A percentile compares a stretch with the other conserved stretches of the same genome.
phyloP scores from a whole-genome alignment of 2,329 filamentous ascomycete genomes.

The Thielaviopsis musarum region DNA sequence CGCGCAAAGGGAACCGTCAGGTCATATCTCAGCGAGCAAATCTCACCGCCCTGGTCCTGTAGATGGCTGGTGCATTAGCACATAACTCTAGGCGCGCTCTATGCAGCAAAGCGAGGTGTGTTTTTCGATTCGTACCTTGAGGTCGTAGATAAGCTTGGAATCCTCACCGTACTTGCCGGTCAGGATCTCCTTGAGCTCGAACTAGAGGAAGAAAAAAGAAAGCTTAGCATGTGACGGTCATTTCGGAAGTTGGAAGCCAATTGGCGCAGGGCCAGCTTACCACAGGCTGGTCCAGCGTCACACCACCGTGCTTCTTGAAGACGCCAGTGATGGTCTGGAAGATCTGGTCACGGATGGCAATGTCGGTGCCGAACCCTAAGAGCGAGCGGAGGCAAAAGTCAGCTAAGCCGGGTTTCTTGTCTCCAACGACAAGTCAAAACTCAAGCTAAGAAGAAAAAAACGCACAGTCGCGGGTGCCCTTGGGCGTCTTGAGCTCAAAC shows the following conservation, averaged over 20 bases:
- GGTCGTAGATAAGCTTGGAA: slow-evolving; percentile 78
- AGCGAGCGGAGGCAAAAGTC: slow-evolving; percentile 1
- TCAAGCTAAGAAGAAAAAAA: slow-evolving; percentile 4
- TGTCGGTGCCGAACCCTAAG: slow-evolving; percentile 53
- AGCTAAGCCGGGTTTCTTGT: background rate
- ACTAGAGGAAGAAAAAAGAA: slow-evolving; percentile 21
- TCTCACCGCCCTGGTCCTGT: slow-evolving; percentile 71
- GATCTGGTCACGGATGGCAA: slow-evolving; percentile 67
- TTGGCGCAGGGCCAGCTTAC: background rate
- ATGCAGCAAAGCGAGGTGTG: background rate
- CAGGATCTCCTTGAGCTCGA: slow-evolving; percentile 74
- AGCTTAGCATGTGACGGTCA: background rate
- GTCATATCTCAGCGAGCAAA: slow-evolving; percentile 62
- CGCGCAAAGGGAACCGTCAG: slow-evolving; percentile 81
- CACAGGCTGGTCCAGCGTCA: slow-evolving; percentile 64
- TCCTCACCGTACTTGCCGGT: slow-evolving; percentile 87
- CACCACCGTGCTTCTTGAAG: slow-evolving; percentile 70
- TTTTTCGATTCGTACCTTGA: slow-evolving; percentile 6
- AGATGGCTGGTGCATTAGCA: slow-evolving; percentile 22
- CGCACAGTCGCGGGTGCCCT: slow-evolving; percentile 73
- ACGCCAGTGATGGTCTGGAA: slow-evolving; percentile 59
- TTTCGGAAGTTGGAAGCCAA: background rate
- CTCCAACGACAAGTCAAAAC: background rate
- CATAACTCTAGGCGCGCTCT: background rate
- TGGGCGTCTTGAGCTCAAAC: slow-evolving; percentile 71